phyloP scores from a whole-genome alignment of 2,329 filamentous ascomycete species.

The Pseudogymnoascus sp. region DNA sequence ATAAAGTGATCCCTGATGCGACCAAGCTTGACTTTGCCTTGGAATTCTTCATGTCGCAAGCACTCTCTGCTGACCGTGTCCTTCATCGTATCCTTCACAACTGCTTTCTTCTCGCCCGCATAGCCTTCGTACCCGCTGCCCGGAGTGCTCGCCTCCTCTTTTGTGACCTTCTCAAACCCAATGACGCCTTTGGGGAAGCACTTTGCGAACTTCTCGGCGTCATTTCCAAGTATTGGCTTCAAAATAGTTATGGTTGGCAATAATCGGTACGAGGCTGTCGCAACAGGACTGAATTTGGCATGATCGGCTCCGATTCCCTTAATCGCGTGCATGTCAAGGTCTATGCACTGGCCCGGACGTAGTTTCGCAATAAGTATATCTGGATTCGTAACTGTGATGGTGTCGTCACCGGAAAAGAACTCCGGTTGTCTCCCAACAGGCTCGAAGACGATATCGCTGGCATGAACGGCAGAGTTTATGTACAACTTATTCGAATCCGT shows the following conservation, averaged over 20 bases:
- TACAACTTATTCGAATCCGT: conserved; percentile 80
- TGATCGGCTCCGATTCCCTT: conserved; percentile 93
- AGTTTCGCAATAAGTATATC: conserved; percentile 93
- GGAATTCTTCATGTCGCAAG: conserved; percentile 84
- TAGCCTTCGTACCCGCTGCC: conserved; percentile 65
- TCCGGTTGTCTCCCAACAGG: conserved; percentile 66
- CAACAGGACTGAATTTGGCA: conserved; percentile 94
- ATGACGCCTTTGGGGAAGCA: conserved; percentile 92
- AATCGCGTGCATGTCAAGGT: conserved; percentile 84
- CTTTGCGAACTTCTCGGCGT: conserved; percentile 80
- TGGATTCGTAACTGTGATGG: conserved; percentile 74
- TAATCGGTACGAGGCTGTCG: conserved; percentile 86
- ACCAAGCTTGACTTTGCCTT: conserved; percentile 90
- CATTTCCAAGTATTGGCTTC: conserved; percentile 73
- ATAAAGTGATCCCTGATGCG: conserved; percentile 93
- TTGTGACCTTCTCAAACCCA: conserved; percentile 63
- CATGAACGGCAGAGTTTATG: conserved; percentile 77
- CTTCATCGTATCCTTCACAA: conserved; percentile 80
- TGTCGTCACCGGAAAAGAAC: conserved; percentile 60
- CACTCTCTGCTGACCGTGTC: conserved; percentile 94
- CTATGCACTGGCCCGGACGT: conserved; percentile 80
- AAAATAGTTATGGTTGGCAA: conserved; percentile 81
- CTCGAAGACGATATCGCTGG: conserved; percentile 67
- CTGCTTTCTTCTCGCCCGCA: conserved; percentile 76
- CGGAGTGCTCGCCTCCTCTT: conserved; percentile 52